A percentile compares a stretch with the other conserved stretches of the same genome.
phyloP scores from a whole-genome alignment of 352 stramenopile genomes.

The Thraustochytrium sp. region DNA sequence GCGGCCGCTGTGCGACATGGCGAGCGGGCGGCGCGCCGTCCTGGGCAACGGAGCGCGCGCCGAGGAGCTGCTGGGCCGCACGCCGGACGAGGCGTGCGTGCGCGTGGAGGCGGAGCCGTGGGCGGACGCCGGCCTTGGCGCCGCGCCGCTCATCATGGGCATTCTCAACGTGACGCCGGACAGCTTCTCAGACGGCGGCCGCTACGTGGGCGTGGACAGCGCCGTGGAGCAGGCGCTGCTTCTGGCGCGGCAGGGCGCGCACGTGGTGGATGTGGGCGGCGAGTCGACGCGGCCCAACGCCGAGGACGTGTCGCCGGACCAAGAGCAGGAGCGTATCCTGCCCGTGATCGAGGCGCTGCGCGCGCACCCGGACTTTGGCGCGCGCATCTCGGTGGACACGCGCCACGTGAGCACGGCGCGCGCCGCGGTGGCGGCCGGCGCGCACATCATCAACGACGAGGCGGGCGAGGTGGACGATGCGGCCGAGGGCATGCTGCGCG shows the following conservation, averaged over 20 bases:
- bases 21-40: slow-evolving; percentile 54
- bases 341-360: slow-evolving; percentile 86
- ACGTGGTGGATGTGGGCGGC: slow-evolving; percentile 96
- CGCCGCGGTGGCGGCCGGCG: slow-evolving; percentile 80
- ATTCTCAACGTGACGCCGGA: slow-evolving; percentile 98
- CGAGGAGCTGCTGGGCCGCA: background rate
- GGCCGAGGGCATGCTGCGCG: slow-evolving; percentile 70
- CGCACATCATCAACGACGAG: slow-evolving; percentile 95
- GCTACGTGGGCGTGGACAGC: slow-evolving; percentile 56
- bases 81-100: background rate
- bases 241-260: slow-evolving; percentile 79
- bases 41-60: background rate
- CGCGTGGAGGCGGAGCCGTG: slow-evolving; percentile 10
- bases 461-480: slow-evolving; percentile 83
- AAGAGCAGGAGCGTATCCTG: slow-evolving; percentile 83
- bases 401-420: slow-evolving; percentile 79
- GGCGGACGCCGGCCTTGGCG: background rate
- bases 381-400: slow-evolving; percentile 91
- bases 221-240: slow-evolving; percentile 74
- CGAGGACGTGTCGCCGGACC: slow-evolving; percentile 66
- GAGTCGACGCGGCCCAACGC: slow-evolving; percentile 97
- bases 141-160: slow-evolving; percentile 84
- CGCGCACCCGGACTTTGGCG: slow-evolving; percentile 42
- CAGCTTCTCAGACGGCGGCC: slow-evolving; percentile 89
- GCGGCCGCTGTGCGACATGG: slow-evolving; percentile 84